Percentiles rank a stretch among this genome's conserved stretches.
These are phyloP conservation scores for Fusarium sp. DNA, from an alignment of 2,329 filamentous ascomycete species.

Conservation along the genomic window DNA sequence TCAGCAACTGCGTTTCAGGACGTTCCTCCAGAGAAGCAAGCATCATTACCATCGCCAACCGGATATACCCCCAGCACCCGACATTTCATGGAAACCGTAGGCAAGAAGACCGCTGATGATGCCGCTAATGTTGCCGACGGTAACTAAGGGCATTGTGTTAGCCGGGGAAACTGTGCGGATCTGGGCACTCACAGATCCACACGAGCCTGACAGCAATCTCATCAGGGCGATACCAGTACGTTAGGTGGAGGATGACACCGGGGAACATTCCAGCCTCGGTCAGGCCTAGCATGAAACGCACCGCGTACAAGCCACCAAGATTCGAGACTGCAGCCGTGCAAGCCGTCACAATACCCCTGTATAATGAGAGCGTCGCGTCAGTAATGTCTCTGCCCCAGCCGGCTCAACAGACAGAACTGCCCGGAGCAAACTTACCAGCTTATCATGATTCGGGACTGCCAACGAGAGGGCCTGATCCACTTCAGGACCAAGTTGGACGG, in stretches of 20 bases:
- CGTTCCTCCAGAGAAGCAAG: neutral
- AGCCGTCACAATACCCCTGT: neutral
- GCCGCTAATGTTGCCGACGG: neutral
- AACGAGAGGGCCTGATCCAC: neutral
- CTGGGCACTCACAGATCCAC: neutral
- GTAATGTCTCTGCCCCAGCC: neutral
- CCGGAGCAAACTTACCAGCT: neutral
- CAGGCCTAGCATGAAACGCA: neutral
- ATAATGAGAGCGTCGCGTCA: neutral
- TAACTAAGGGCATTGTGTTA: neutral
- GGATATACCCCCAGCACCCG: neutral
- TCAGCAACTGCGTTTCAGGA: neutral
- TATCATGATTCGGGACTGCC: neutral
- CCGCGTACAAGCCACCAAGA: neutral
- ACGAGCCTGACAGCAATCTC: neutral
- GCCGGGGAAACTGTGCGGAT: neutral
- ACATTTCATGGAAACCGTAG: neutral
- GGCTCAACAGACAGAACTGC: neutral
- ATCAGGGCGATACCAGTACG: neutral
- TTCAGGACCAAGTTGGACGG: neutral
- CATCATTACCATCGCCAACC: neutral
- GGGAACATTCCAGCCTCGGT: neutral
- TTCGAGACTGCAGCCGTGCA: neutral
- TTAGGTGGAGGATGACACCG: neutral
- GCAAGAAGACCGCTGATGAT: neutral